phyloP scores from a whole-genome alignment of 768 basidiomycete genomes.

The Lactarius akahatsu region DNA sequence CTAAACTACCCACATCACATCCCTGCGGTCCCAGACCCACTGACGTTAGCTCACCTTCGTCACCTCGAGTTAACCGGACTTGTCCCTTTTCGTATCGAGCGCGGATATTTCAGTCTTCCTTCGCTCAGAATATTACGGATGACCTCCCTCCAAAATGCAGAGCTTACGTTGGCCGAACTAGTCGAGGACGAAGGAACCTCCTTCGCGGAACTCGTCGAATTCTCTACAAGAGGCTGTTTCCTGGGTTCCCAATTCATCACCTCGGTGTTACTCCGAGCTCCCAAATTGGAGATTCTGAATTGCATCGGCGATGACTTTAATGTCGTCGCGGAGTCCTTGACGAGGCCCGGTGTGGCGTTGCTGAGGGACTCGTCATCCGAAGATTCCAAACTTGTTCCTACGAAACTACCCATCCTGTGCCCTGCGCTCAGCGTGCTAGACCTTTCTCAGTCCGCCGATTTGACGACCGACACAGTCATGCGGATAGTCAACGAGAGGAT shows the following conservation, averaged over 20 bases:
- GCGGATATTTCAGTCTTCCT: conserved; percentile 18
- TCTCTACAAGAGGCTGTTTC: conserved; percentile 6
- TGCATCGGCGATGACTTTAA: conserved; percentile 6
- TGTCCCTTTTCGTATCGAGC: not conserved
- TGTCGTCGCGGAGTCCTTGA: conserved; percentile 12
- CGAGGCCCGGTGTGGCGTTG: not conserved
- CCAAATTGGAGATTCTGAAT: conserved; percentile 16
- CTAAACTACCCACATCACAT: too few relatives aligned
- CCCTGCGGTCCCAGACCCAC: not conserved
- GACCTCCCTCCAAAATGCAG: not conserved
- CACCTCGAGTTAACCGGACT: conserved; percentile 22
- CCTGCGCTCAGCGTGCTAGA: conserved; percentile 24
- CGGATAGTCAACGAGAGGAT: conserved; percentile 25
- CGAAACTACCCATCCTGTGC: conserved; percentile 23
- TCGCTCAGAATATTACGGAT: conserved; percentile 20
- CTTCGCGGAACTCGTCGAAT: conserved; percentile 19
- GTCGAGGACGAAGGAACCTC: conserved; percentile 16
- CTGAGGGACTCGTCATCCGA: not conserved
- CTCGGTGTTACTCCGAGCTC: not conserved
- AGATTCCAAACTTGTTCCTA: not conserved
- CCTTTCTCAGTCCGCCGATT: conserved; percentile 18
- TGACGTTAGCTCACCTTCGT: conserved; percentile 22
- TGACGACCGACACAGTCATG: conserved; percentile 25
- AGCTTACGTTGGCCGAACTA: not conserved
- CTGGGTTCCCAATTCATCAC: not conserved